Conservation (phyloP, 2,329 filamentous ascomycete species). For the Diplodia scrobiculata region DNA sequence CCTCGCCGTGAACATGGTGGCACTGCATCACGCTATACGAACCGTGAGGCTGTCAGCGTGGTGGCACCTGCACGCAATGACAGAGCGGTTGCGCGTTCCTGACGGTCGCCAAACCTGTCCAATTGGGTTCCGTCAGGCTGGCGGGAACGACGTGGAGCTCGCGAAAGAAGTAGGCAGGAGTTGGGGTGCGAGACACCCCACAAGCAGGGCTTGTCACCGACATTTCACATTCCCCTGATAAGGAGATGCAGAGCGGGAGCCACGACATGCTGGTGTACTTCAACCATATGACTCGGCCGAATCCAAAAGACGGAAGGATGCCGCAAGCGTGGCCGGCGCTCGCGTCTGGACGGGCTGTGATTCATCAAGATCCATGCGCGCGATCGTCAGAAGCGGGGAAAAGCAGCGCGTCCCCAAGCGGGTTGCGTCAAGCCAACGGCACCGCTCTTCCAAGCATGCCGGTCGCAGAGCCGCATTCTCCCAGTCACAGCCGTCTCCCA, state of each 20-base stretch:
- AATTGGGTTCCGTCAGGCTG: background rate
- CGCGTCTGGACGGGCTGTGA: background rate
- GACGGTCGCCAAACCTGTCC: background rate
- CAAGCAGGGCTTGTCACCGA: background rate
- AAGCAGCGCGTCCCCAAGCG: background rate
- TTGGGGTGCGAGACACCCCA: background rate
- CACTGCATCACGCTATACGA: background rate
- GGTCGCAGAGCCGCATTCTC: constrained; percentile 28
- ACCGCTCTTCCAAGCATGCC: constrained; percentile 1
- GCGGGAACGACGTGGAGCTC: background rate
- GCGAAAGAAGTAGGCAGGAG: background rate
- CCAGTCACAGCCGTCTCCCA: constrained; percentile 23
- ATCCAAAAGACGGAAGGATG: background rate
- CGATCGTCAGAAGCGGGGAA: constrained; percentile 25
- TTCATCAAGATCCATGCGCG: constrained; percentile 11
- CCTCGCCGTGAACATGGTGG: background rate
- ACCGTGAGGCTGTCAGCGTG: background rate
- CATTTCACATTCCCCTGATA: constrained; percentile 2
- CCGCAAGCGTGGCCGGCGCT: background rate
- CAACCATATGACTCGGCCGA: no score
- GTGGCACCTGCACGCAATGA: background rate
- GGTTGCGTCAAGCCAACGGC: constrained; percentile 4
- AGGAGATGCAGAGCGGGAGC: background rate
- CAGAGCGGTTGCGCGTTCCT: background rate
- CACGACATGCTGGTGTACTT: background rate